Base-by-base conservation (phyloP, 148 eudicot species). In the Rhododendron williamsianum region DNA sequence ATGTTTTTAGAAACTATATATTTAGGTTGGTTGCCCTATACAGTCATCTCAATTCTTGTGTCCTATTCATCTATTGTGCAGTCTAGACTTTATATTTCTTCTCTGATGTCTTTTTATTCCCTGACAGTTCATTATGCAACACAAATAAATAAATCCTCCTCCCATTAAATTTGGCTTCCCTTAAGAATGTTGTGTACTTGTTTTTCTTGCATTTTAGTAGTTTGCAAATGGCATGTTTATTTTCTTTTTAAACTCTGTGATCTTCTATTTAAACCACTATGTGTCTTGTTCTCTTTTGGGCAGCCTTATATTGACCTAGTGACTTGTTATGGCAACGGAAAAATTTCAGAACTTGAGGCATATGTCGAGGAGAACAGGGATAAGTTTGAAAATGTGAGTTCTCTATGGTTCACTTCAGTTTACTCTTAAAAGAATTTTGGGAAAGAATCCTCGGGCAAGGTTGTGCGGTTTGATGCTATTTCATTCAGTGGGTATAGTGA, bases 241-340 rank as follows among this genome's bases (percentile, higher is more conserved):
- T 16, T 83, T 35, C 65, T 49, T 83, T 48, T 73, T 30, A 1
- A 72, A 51, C 78, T 71, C 30, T 71, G 13, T 23, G 77, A 25
- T 21, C 51, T 49, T 19, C 27, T 78, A 19, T 12, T 27, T 78
- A 38, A 23, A 21, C 4, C 52, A 76, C 30, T 3, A 3, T 49
- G 10, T 35, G 56, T 51, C 27, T 83, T 78, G 74, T 86, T 81
- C 30, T 84, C 36, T 81, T 58, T 27, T 81, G 85, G 84, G 90
- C 92, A 96, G 99, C 86, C 90, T 72, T 95, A 95, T 86, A 88
- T 93, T 87, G 99, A 96, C 82, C 90, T 96, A 87, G 97, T 90
- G 48, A 90, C 72, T 86, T 85, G 86, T 88, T 96, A 94, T 85
- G 86, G 89, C 89, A 87, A 83, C 43, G 98, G 96, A 82, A 91